A percentile compares a stretch with the other conserved stretches of the same genome.
Conservation (phyloP, 176 grass and related monocot species). For the Lolium multiflorum region DNA sequence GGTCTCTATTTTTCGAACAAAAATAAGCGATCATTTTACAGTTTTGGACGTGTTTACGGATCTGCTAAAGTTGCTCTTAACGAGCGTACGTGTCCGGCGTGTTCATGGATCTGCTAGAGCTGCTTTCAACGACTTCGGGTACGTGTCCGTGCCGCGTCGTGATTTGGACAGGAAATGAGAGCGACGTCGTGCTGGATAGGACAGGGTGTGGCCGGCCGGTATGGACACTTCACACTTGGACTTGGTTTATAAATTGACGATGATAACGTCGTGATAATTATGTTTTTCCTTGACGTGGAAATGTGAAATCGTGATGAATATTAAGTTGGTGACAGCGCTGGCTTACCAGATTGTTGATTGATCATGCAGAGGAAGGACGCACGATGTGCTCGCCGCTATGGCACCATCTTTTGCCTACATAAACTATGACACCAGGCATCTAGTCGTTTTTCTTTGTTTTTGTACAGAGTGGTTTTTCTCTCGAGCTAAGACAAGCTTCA, state of each 20-base stretch:
- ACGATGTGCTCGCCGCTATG: neutral
- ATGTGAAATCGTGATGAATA: too few relatives aligned
- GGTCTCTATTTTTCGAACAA: too few relatives aligned
- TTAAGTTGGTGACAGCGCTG: neutral
- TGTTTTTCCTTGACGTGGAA: too few relatives aligned
- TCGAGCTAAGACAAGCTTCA: neutral
- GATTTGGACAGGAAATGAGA: neutral
- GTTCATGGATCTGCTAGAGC: too few relatives aligned
- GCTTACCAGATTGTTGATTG: neutral
- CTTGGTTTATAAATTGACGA: too few relatives aligned
- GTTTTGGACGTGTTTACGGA: too few relatives aligned
- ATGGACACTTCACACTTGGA: too few relatives aligned
- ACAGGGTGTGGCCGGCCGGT: too few relatives aligned
- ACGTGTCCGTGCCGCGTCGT: conserved; percentile 32
- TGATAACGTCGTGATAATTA: too few relatives aligned
- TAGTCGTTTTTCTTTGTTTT: neutral
- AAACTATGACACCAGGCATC: neutral
- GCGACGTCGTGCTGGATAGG: neutral
- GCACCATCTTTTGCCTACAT: neutral
- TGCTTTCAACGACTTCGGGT: neutral
- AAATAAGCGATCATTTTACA: too few relatives aligned
- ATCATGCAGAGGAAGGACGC: neutral
- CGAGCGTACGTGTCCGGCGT: too few relatives aligned
- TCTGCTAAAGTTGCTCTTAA: too few relatives aligned
- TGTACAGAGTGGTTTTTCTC: neutral